Evolutionary conservation across 108 stramenopile species (phyloP).

Genomic region (Cyclotella baltica): DNA sequence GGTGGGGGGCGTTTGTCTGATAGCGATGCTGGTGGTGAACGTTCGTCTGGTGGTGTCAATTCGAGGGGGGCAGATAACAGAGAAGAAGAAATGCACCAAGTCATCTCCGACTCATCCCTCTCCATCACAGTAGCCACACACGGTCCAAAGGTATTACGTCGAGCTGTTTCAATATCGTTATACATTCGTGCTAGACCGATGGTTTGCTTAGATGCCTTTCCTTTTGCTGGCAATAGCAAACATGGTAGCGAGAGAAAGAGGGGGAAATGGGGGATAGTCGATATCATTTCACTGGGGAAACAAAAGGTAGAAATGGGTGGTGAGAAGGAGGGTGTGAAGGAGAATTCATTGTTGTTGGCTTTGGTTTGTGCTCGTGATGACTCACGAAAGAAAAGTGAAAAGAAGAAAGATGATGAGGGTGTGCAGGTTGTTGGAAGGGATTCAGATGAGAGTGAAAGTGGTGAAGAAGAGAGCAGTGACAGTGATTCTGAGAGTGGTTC

Average conservation of each 20-base stretch:
- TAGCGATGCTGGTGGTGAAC: neutral
- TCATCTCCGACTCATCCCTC: conserved; percentile 76
- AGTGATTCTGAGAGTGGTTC: conserved; percentile 35
- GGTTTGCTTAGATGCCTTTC: conserved; percentile 48
- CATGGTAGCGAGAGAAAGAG: conserved; percentile 7
- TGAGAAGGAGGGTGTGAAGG: conserved; percentile 66
- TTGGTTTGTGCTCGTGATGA: conserved; percentile 60
- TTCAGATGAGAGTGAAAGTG: conserved; percentile 51
- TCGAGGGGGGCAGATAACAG: neutral
- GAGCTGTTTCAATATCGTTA: conserved; percentile 57
- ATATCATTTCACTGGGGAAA: conserved; percentile 75
- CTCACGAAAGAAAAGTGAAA: neutral
- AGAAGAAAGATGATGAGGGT: conserved; percentile 4
- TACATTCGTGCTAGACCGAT: conserved; percentile 68
- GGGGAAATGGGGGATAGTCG: conserved; percentile 63
- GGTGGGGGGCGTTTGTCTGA: neutral
- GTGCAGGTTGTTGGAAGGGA: conserved; percentile 37
- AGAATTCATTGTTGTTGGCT: conserved; percentile 76
- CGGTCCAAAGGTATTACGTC: conserved; percentile 41
- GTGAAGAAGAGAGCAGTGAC: conserved; percentile 48
- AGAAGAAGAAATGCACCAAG: conserved; percentile 52
- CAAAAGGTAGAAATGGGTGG: conserved; percentile 57
- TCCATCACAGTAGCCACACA: conserved; percentile 67
- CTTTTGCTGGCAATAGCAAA: conserved; percentile 23
- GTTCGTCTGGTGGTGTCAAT: neutral